Percentiles rank a stretch among this genome's conserved stretches.
phyloP scores from a whole-genome alignment of 441 rosid genomes.

The Mallotus japonicus region DNA sequence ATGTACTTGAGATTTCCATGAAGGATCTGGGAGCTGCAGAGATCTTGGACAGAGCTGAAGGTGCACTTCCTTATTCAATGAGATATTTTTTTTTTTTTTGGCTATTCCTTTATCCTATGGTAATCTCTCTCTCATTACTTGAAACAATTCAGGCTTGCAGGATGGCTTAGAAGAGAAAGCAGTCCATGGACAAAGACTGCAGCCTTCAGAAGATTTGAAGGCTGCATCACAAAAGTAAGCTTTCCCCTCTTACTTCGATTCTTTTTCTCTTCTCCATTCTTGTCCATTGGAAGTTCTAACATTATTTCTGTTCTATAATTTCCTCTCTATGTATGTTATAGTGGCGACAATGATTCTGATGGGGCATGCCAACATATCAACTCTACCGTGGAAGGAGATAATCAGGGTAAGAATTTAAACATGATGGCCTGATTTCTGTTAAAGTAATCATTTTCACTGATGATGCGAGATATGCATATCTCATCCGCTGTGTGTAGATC shows the following conservation, averaged over 20 bases:
- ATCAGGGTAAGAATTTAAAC: constrained; percentile 39
- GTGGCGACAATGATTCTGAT: constrained; percentile 34
- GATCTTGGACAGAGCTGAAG: constrained; percentile 35
- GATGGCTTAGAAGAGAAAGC: constrained; percentile 35
- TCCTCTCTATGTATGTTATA: constrained; percentile 17
- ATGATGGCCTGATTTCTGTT: not conserved
- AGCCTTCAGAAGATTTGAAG: constrained; percentile 34
- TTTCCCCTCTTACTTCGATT: constrained; percentile 10
- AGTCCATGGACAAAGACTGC: constrained; percentile 31
- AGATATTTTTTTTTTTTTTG: not conserved
- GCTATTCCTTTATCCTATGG: not conserved
- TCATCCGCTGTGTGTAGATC: not conserved
- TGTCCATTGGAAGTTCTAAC: not conserved
- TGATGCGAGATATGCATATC: not conserved
- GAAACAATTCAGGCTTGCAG: constrained; percentile 29
- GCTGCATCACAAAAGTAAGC: constrained; percentile 41
- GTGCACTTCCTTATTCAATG: constrained; percentile 27
- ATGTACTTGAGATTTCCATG: constrained; percentile 30
- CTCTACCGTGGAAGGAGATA: constrained; percentile 23
- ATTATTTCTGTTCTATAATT: constrained; percentile 2
- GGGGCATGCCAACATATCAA: constrained; percentile 30
- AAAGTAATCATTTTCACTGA: not conserved
- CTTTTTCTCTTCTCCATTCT: not conserved
- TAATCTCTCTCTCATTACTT: constrained; percentile 1
- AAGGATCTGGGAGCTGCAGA: constrained; percentile 43